Evolutionary conservation across 768 basidiomycete genomes (phyloP), one percentile per base, ranked within the genome.

Genomic region (Rhizopogon vinicolor): DNA sequence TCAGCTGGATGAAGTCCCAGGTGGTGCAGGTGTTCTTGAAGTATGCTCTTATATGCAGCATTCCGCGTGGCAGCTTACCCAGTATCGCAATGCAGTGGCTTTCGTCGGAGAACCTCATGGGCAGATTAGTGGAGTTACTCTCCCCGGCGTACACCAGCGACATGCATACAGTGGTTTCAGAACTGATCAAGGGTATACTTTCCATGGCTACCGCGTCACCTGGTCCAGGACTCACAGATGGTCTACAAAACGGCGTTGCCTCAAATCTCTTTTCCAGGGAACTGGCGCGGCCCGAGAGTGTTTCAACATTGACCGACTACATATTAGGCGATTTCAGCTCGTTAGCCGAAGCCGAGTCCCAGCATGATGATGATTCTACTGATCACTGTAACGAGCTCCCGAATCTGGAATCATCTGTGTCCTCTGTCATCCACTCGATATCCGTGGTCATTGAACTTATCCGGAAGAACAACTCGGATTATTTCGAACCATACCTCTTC

Each of bases 401-500:
- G 2, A 76, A 74, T 70, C 77, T 64, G 63, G 85, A 72, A 75
- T 85, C 63, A 60, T 71, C 82, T 7, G 79, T 81, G 1, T 97
- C 94, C 10, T 91, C 92, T 7, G 85, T 98, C 52, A 79, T 89
- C 28, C 85, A 93, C 59, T 87, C 91, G 10, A 89, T 95, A 61
- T 86, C 88, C 42, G 85, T 98, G 63, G 78, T 98, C 57, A 89
- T 95, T 60, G 96, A 98, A 68, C 80, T 97, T 41, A 97, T 98
- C 61, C 83, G 95, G 51, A 94, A 98, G 68, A 98, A 98, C 71
- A 98, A 98, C 69, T 96, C 95, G 40, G 96, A 99, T 69, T 98
- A 94, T 67, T 95, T 97, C 65, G 97, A 99, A 72, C 96, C 95
- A 5, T 96, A 94, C 69, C 79, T 98, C 12, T 98, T 97, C 73